These are phyloP conservation scores for Calonectria henricotiae DNA, from an alignment of 2,329 filamentous ascomycete genomes.

Conservation along the genomic window DNA sequence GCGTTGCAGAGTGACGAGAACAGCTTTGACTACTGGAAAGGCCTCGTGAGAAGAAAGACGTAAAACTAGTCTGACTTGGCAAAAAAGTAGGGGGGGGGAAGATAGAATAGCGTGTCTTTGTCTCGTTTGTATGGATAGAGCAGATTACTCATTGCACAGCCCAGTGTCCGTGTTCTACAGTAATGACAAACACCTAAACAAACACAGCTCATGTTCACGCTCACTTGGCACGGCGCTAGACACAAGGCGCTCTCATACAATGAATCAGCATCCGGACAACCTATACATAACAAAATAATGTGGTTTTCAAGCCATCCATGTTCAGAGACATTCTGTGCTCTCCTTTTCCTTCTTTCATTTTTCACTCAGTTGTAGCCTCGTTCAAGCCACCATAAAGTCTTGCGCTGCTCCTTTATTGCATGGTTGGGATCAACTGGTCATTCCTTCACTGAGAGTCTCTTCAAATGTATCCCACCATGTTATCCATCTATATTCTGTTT, in stretches of 20 bases:
- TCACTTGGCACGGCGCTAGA: neutral
- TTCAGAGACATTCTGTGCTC: neutral
- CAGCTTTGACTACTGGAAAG: constrained; percentile 97
- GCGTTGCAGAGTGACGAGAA: constrained; percentile 96
- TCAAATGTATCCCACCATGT: neutral
- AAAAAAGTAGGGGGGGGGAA: neutral
- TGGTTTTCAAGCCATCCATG: neutral
- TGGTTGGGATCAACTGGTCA: neutral
- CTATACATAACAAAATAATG: too few species aligned
- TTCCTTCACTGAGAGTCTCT: neutral
- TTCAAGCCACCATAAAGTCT: neutral
- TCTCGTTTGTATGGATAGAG: neutral
- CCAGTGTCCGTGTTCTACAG: neutral
- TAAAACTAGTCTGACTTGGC: constrained; percentile 55
- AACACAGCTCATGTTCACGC: neutral
- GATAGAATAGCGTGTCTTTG: neutral
- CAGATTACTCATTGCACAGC: constrained; percentile 3
- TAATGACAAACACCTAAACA: neutral
- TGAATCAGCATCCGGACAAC: neutral
- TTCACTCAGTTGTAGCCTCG: neutral
- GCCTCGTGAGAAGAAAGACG: constrained; percentile 85
- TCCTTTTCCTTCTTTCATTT: neutral
- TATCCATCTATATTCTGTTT: neutral
- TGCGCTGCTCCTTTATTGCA: neutral
- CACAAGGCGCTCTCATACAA: neutral